A percentile compares a stretch with the other conserved stretches of the same genome.
phyloP scores from a whole-genome alignment of 306 rosid species.

The Castanea sativa region DNA sequence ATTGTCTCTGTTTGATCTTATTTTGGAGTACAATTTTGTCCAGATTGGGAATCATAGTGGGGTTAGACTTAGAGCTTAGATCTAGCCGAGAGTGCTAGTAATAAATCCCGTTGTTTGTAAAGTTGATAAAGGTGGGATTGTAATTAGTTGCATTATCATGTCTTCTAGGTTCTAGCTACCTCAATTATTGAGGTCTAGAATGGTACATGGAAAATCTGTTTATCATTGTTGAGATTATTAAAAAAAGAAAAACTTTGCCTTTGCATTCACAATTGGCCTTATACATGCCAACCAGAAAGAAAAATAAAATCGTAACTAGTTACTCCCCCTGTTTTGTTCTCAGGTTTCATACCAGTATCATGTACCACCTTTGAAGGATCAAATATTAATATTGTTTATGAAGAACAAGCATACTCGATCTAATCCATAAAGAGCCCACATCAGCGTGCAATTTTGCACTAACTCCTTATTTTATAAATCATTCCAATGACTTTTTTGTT shows the following conservation, averaged over 20 bases:
- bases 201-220: background rate
- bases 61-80: background rate
- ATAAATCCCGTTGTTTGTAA: background rate
- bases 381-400: background rate
- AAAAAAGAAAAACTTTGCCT: background rate
- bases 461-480: background rate
- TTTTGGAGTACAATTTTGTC: background rate
- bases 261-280: background rate
- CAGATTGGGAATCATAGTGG: slow-evolving; percentile 12
- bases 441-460: too few relatives aligned
- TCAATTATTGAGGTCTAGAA: slow-evolving; percentile 1
- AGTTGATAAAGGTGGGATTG: slow-evolving; percentile 5
- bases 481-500: background rate
- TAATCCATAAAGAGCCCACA: background rate
- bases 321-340: background rate
- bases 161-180: background rate
- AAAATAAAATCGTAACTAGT: background rate
- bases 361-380: background rate
- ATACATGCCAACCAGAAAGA: background rate
- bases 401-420: background rate
- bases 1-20: background rate
- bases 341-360: background rate
- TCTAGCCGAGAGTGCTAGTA: background rate
- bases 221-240: background rate
- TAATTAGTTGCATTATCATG: background rate